Percentiles rank a stretch among this genome's conserved stretches.
Evolutionary conservation across 139 green algal genomes (phyloP).

Genomic region (Chlorella sp.): DNA sequence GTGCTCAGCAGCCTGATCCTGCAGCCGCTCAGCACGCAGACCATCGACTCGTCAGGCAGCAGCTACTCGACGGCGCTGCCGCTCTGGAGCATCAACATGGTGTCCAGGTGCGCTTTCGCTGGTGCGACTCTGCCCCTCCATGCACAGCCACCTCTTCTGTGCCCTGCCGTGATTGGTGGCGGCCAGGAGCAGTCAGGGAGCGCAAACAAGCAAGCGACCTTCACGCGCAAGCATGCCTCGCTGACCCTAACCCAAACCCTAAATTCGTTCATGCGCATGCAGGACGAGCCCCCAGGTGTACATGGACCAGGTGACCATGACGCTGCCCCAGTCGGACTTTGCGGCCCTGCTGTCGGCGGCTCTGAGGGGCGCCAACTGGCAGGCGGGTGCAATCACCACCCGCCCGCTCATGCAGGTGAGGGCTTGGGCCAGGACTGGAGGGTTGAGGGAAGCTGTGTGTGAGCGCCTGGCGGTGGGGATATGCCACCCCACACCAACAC

Average conservation of each 20-base stretch:
- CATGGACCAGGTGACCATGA: not conserved
- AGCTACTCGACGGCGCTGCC: not conserved
- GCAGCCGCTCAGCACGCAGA: not conserved
- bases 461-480: no score
- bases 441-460: no score
- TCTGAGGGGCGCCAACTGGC: not conserved
- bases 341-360: not conserved
- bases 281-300: not conserved
- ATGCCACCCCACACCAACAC: no score
- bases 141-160: no score
- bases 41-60: not conserved
- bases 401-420: not conserved
- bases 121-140: no score
- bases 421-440: no score
- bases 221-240: no score
- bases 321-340: not conserved
- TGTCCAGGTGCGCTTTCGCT: not conserved
- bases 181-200: no score
- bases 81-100: slow-evolving; percentile 6
- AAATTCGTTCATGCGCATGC: no score
- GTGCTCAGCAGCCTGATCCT: not conserved
- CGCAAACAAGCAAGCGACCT: no score
- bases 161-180: no score
- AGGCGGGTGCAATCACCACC: not conserved
- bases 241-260: no score